Evolutionary conservation across 1,284 basidiomycete genomes (phyloP), one percentile per base, ranked within the genome.

Genomic region (Phlebopus sp.): DNA sequence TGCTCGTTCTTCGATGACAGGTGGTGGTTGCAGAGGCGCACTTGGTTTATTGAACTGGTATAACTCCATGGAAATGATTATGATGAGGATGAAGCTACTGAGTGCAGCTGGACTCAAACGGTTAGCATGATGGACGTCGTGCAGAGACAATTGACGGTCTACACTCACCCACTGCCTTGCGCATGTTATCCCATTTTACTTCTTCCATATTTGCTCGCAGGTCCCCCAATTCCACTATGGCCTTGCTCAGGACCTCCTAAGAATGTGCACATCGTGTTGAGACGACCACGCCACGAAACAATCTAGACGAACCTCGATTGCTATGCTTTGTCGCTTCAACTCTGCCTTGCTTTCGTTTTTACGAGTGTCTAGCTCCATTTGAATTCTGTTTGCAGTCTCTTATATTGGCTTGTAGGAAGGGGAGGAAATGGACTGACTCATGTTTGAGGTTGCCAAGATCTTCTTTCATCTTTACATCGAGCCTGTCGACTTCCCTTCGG

Each of bases 351-450:
- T 82, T 66, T 99, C 97, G 56, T 89, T 90, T 72, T 96, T 98
- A 50, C 95, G 79, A 55, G 85, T 93, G 64, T 97, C 94, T 58
- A 98, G 78, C 50, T 99, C 96, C 79, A 99, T 92, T 67, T 98
- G 93, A 49, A 96, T 90, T 60, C 90, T 91, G 51, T 7, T 45
- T 36, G 49, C 42, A 41, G 44, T 37, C n/a, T 10, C 44, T 43
- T 15, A 47, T 36, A 35, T 46, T 2, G n/a, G 31, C 31, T n/a
- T 45, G 49, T 23, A 19, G 36, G 6, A 4, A 34, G 5, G n/a
- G 0, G 35, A 11, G 37, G 46, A 47, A 42, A 41, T 32, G 14
- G 11, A 78, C 83, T 55, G 58, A 92, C 89, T 98, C 94, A 62
- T 97, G 94, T 69, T 93, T 94, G 59, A 99, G 73, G 31, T 81